These are phyloP conservation scores for Cercospora brassicicola DNA, from an alignment of 2,329 filamentous ascomycete genomes.

Conservation along the genomic window DNA sequence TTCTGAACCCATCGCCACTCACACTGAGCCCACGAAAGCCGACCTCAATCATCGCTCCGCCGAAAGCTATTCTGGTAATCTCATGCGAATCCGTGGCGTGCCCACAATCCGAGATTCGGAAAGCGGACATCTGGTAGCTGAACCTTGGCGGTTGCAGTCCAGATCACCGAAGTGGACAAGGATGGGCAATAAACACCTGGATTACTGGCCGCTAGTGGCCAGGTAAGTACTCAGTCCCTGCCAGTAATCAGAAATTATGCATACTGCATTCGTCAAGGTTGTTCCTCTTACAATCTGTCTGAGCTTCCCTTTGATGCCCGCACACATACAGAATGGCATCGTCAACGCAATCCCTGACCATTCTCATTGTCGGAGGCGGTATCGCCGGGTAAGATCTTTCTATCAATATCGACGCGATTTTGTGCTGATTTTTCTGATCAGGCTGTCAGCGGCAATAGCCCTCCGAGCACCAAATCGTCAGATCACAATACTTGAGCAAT, in stretches of 20 bases:
- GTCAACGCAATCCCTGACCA: constrained; percentile 33
- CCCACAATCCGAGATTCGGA: constrained; percentile 1
- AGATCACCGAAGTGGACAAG: background rate
- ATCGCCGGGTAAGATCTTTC: background rate
- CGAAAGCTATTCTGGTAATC: background rate
- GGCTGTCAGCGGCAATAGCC: constrained; percentile 40
- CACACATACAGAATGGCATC: constrained; percentile 25
- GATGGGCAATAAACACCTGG: background rate
- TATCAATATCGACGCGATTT: background rate
- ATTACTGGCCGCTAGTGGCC: background rate
- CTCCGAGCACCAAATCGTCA: constrained; percentile 39
- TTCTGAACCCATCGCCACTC: background rate
- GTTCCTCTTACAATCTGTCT: constrained; percentile 11
- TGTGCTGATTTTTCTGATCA: constrained; percentile 14
- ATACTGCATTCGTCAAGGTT: constrained; percentile 1
- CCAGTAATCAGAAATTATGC: background rate
- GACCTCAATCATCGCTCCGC: background rate
- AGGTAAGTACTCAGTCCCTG: background rate
- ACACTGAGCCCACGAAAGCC: background rate
- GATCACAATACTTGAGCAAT: constrained; percentile 41
- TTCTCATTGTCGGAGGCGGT: constrained; percentile 40
- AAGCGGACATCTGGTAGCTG: background rate
- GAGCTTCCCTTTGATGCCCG: constrained; percentile 13
- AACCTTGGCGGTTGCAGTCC: background rate
- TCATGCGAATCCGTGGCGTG: background rate